Percentiles rank a stretch among this genome's conserved stretches.
Conservation (phyloP, 2,329 filamentous ascomycete genomes). For the Clarireedia sp. region DNA sequence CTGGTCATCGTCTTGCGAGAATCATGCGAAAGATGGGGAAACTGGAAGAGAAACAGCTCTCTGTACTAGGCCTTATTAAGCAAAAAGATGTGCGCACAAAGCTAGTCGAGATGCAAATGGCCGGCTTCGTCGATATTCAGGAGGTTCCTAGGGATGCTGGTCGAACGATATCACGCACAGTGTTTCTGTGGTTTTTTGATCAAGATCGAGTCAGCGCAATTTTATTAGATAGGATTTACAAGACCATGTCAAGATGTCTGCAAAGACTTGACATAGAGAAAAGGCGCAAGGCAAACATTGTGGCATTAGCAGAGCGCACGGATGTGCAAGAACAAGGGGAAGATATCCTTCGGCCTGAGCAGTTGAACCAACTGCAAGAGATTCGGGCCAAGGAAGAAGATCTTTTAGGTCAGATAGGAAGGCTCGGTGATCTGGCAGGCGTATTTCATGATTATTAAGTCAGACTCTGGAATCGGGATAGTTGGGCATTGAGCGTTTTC, state of each 20-base stretch:
- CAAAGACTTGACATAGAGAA: constrained; percentile 75
- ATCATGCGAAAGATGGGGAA: constrained; percentile 83
- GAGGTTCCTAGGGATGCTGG: constrained; percentile 86
- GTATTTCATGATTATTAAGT: constrained; percentile 68
- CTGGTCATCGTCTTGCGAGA: constrained; percentile 74
- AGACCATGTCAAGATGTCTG: constrained; percentile 77
- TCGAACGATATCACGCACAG: constrained; percentile 71
- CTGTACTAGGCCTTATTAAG: constrained; percentile 72
- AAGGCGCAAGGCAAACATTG: constrained; percentile 59
- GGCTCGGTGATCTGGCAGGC: constrained; percentile 78
- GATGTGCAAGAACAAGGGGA: constrained; percentile 75
- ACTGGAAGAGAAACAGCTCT: constrained; percentile 86
- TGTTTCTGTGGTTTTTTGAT: constrained; percentile 92
- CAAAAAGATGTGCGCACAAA: constrained; percentile 79
- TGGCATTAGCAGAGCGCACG: constrained; percentile 74
- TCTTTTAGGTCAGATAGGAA: constrained; percentile 68
- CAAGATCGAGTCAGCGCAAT: constrained; percentile 60
- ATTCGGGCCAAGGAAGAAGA: constrained; percentile 61
- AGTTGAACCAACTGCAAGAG: constrained; percentile 55
- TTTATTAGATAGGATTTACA: constrained; percentile 76
- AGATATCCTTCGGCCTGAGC: constrained; percentile 65
- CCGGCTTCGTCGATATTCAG: constrained; percentile 82
- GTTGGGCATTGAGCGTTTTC: constrained; percentile 10
- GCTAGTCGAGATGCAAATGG: constrained; percentile 77
- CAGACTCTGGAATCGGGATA: constrained; percentile 10